Conservation (phyloP, 1,284 basidiomycete genomes). For the Trametes sp. region DNA sequence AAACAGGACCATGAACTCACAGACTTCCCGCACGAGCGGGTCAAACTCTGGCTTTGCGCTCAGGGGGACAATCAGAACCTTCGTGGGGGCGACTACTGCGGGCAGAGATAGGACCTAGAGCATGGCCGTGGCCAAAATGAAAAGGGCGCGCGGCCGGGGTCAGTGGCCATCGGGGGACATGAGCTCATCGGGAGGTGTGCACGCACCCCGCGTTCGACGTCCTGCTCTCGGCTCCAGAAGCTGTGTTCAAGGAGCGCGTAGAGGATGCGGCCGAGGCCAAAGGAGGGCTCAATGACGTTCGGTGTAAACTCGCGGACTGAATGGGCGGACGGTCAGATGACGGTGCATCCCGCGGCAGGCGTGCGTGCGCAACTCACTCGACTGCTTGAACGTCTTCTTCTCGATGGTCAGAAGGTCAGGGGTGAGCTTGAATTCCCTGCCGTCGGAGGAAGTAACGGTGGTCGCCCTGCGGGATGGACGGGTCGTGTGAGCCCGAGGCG, state of each 20-base stretch:
- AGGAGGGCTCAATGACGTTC: slow-evolving; percentile 99
- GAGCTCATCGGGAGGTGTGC: slow-evolving; percentile 34
- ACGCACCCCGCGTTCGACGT: slow-evolving; percentile 87
- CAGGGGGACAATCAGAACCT: slow-evolving; percentile 96
- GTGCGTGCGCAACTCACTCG: slow-evolving; percentile 60
- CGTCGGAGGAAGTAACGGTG: slow-evolving; percentile 62
- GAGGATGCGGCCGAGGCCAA: slow-evolving; percentile 96
- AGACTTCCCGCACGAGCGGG: slow-evolving; percentile 88
- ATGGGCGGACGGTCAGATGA: slow-evolving; percentile 41
- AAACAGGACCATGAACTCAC: slow-evolving; percentile 60
- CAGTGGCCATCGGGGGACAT: slow-evolving; percentile 27
- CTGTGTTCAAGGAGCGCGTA: slow-evolving; percentile 95
- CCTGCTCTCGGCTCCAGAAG: slow-evolving; percentile 95
- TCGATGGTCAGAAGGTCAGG: slow-evolving; percentile 84
- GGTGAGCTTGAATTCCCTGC: slow-evolving; percentile 77
- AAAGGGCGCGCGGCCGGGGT: slow-evolving; percentile 25
- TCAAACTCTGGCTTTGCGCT: slow-evolving; percentile 88
- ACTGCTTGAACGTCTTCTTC: slow-evolving; percentile 90
- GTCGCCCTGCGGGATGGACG: slow-evolving; percentile 49
- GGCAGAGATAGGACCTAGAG: slow-evolving; percentile 88
- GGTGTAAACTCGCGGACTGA: slow-evolving; percentile 94
- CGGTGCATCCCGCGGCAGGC: slow-evolving; percentile 18
- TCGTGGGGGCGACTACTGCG: slow-evolving; percentile 92
- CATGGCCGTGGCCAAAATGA: slow-evolving; percentile 8
- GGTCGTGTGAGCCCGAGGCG: slow-evolving; percentile 32